These are phyloP conservation scores for Eimeria tenella DNA, from an alignment of 169 alveolate genomes.

Conservation along the genomic window DNA sequence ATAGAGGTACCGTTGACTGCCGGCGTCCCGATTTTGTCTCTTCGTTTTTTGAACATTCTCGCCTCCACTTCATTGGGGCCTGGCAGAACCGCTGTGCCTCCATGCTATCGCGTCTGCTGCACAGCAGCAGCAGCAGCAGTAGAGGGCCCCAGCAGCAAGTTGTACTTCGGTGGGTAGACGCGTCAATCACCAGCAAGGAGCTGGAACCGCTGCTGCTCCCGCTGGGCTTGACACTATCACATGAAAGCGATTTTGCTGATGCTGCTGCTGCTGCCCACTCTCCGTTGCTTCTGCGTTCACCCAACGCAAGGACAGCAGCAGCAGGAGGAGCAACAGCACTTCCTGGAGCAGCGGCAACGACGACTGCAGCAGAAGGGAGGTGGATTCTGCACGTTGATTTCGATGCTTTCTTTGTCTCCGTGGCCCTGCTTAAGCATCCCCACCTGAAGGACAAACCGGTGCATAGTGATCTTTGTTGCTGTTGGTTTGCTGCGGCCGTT, in stretches of 20 bases:
- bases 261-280: conserved; percentile 49
- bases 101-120: conserved; percentile 42
- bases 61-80: conserved; percentile 72
- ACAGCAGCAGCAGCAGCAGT: conserved; percentile 54
- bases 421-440: conserved; percentile 69
- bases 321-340: not conserved
- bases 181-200: conserved; percentile 1
- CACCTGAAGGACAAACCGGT: conserved; percentile 69
- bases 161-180: conserved; percentile 23
- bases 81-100: conserved; percentile 67
- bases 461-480: not conserved
- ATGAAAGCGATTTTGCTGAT: conserved; percentile 10
- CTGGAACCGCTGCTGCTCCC: conserved; percentile 59
- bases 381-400: conserved; percentile 76
- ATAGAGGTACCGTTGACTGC: not conserved
- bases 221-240: conserved; percentile 24
- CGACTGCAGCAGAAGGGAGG: conserved; percentile 38
- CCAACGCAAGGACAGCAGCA: not conserved
- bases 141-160: conserved; percentile 37
- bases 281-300: conserved; percentile 9
- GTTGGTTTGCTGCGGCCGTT: not conserved
- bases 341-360: conserved; percentile 25
- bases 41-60: conserved; percentile 62
- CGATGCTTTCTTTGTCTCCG: conserved; percentile 79
- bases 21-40: conserved; percentile 51